These are phyloP conservation scores for Lasiosphaeria hispida DNA, from an alignment of 495 filamentous ascomycete species.

Conservation along the genomic window DNA sequence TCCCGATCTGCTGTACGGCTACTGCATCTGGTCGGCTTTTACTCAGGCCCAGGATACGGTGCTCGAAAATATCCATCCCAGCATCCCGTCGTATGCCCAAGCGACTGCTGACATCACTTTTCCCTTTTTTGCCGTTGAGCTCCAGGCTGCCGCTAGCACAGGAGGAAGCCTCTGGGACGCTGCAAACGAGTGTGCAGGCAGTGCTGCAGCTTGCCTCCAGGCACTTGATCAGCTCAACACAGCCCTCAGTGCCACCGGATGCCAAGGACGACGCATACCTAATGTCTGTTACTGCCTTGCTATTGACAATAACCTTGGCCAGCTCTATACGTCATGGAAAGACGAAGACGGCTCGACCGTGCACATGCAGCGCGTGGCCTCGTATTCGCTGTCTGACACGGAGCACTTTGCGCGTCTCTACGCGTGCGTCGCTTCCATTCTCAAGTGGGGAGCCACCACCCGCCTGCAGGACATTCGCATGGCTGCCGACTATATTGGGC, in stretches of 20 bases:
- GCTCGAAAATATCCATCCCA: not conserved
- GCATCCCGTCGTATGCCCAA: slow-evolving; percentile 11
- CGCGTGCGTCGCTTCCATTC: no score
- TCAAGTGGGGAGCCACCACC: no score
- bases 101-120: not conserved
- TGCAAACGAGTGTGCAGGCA: slow-evolving; percentile 13
- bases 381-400: not conserved
- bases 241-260: not conserved
- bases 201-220: no score
- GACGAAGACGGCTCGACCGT: not conserved
- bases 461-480: no score
- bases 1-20: slow-evolving; percentile 7
- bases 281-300: slow-evolving; percentile 11
- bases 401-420: slow-evolving; percentile 5
- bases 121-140: slow-evolving; percentile 11
- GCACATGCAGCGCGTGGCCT: slow-evolving; percentile 3
- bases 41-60: slow-evolving; percentile 1
- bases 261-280: not conserved
- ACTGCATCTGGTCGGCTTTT: slow-evolving; percentile 1
- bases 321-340: slow-evolving; percentile 11
- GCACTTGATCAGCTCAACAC: no score
- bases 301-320: slow-evolving; percentile 11
- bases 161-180: slow-evolving; percentile 11
- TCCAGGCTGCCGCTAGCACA: slow-evolving; percentile 8
- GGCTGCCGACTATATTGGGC: no score